These are phyloP conservation scores for Hypsizygus marmoreus DNA, from an alignment of 768 basidiomycete species.

Conservation along the genomic window DNA sequence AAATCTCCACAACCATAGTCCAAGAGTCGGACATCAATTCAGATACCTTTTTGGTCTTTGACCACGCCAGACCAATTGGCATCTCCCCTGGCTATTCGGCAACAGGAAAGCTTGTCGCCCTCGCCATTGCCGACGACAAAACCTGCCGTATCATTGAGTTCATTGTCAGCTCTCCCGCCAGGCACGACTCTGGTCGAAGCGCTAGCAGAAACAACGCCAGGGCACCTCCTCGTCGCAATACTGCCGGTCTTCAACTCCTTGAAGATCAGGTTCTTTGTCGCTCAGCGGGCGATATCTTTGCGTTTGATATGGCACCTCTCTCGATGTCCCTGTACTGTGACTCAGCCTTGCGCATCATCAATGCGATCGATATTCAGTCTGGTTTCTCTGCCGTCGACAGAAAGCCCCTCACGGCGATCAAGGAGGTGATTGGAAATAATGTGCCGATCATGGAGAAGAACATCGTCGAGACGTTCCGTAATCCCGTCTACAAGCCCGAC, in stretches of 20 bases:
- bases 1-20: constrained; percentile 24
- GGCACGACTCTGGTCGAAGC: constrained; percentile 15
- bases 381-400: constrained; percentile 42
- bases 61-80: constrained; percentile 44
- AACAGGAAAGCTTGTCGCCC: constrained; percentile 41
- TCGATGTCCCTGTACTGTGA: constrained; percentile 49
- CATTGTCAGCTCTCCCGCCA: constrained; percentile 16
- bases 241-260: constrained; percentile 30
- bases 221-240: constrained; percentile 12
- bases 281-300: constrained; percentile 43
- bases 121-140: constrained; percentile 45
- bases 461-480: constrained; percentile 35
- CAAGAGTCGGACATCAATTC: constrained; percentile 25
- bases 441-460: constrained; percentile 38
- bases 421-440: constrained; percentile 39
- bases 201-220: constrained; percentile 18
- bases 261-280: constrained; percentile 48
- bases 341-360: constrained; percentile 41
- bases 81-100: constrained; percentile 52
- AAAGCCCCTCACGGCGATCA: constrained; percentile 43
- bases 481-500: constrained; percentile 35
- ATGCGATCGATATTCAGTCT: constrained; percentile 62
- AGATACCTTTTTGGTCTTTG: constrained; percentile 30
- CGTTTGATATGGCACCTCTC: constrained; percentile 56
- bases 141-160: constrained; percentile 40